These are phyloP conservation scores for Datura wrightii DNA, from an alignment of 257 asterid species.

Conservation along the genomic window DNA sequence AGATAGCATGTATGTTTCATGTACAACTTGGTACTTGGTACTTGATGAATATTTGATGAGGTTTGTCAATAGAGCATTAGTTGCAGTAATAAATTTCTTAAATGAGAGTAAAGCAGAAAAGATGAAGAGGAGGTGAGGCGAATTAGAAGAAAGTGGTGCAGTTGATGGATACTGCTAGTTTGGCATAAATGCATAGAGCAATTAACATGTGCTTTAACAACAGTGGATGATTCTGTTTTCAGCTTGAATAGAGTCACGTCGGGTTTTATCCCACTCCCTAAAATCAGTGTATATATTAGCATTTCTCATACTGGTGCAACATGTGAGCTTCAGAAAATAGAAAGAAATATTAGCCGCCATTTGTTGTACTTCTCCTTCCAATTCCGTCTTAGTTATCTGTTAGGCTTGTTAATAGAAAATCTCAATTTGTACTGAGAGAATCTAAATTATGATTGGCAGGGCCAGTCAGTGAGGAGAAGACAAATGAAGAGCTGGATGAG, in stretches of 20 bases:
- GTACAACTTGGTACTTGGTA: background rate
- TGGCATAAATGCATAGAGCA: background rate
- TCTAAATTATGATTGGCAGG: slow-evolving; percentile 28
- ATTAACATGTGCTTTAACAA: background rate
- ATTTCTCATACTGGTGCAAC: background rate
- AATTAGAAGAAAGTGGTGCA: slow-evolving; percentile 11
- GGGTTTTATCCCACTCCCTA: background rate
- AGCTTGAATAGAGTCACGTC: background rate
- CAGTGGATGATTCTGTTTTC: background rate
- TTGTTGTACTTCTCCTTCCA: background rate
- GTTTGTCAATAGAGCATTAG: background rate
- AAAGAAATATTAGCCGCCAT: background rate
- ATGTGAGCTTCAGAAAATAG: background rate
- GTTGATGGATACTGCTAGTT: background rate
- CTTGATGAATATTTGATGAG: slow-evolving; percentile 8
- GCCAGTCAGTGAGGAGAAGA: slow-evolving; percentile 28
- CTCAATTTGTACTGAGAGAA: slow-evolving; percentile 5
- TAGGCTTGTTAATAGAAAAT: background rate
- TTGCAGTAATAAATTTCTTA: background rate
- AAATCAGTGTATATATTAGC: background rate
- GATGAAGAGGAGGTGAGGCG: background rate
- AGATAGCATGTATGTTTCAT: background rate
- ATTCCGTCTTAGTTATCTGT: background rate
- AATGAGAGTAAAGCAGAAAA: background rate
- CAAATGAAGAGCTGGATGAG: slow-evolving; percentile 11